These are phyloP conservation scores for Lepidium aucheri DNA, from an alignment of 345 rosid genomes.

Conservation along the genomic window DNA sequence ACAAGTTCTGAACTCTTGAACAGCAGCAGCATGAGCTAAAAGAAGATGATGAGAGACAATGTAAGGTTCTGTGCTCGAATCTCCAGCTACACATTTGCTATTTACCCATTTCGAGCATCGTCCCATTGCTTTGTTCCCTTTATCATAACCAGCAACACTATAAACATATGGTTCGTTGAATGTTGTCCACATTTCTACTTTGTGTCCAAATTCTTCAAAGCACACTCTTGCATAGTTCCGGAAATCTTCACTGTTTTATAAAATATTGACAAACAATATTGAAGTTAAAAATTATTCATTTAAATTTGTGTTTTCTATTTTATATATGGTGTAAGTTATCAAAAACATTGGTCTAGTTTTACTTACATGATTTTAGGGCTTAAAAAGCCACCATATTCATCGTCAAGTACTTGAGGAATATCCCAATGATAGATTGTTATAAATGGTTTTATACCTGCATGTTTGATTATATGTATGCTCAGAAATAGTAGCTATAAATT, in stretches of 20 bases:
- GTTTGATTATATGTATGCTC: neutral
- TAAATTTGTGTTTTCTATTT: neutral
- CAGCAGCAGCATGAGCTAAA: conserved; percentile 24
- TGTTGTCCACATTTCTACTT: conserved; percentile 38
- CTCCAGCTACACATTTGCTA: conserved; percentile 21
- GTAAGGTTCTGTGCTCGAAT: conserved; percentile 24
- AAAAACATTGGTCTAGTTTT: neutral
- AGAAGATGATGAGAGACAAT: conserved; percentile 23
- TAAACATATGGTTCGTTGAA: conserved; percentile 36
- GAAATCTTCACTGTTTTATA: conserved; percentile 13
- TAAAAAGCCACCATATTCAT: conserved; percentile 35
- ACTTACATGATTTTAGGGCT: conserved; percentile 33
- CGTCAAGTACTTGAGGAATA: conserved; percentile 35
- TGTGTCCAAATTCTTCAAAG: conserved; percentile 38
- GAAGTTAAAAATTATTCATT: neutral
- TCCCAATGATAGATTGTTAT: conserved; percentile 39
- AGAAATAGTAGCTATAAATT: neutral
- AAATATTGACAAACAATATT: neutral
- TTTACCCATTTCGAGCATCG: conserved; percentile 28
- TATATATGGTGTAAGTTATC: neutral
- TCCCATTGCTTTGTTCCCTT: conserved; percentile 25
- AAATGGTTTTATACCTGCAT: conserved; percentile 32
- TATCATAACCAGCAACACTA: conserved; percentile 27
- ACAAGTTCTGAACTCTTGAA: conserved; percentile 18
- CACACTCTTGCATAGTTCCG: conserved; percentile 22